These are phyloP conservation scores for Triglochin maritima DNA, from an alignment of 106 monocot genomes.

Conservation along the genomic window DNA sequence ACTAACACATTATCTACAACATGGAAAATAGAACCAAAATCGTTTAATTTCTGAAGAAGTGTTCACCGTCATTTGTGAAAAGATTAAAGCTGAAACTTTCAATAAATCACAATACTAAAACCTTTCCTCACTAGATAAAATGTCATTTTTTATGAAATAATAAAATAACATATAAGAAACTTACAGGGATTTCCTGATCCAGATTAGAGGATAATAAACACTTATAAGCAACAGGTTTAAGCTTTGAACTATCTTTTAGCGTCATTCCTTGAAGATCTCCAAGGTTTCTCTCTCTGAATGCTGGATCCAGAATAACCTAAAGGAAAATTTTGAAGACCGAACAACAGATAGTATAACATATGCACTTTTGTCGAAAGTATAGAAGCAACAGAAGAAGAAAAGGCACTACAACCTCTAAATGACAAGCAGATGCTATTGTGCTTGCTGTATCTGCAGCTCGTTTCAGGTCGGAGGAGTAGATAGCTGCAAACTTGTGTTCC, in stretches of 20 bases:
- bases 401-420: slow-evolving; percentile 36
- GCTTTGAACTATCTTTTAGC: slow-evolving; percentile 51
- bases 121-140: background rate
- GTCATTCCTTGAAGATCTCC: slow-evolving; percentile 87
- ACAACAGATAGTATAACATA: background rate
- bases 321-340: background rate
- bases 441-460: slow-evolving; percentile 84
- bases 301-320: slow-evolving; percentile 53
- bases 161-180: background rate
- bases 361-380: too few relatives aligned
- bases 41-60: background rate
- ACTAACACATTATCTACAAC: background rate
- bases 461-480: slow-evolving; percentile 92
- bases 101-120: background rate
- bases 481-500: slow-evolving; percentile 41
- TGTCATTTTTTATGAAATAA: background rate
- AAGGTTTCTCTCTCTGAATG: slow-evolving; percentile 74
- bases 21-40: background rate
- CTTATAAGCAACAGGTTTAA: slow-evolving; percentile 57
- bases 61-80: background rate
- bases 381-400: background rate
- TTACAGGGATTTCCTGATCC: slow-evolving; percentile 73
- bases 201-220: slow-evolving; percentile 36
- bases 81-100: background rate
- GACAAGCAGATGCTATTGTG: slow-evolving; percentile 52